Conservation (phyloP, 2,329 filamentous ascomycete species). For the Escovopsis sp. region DNA sequence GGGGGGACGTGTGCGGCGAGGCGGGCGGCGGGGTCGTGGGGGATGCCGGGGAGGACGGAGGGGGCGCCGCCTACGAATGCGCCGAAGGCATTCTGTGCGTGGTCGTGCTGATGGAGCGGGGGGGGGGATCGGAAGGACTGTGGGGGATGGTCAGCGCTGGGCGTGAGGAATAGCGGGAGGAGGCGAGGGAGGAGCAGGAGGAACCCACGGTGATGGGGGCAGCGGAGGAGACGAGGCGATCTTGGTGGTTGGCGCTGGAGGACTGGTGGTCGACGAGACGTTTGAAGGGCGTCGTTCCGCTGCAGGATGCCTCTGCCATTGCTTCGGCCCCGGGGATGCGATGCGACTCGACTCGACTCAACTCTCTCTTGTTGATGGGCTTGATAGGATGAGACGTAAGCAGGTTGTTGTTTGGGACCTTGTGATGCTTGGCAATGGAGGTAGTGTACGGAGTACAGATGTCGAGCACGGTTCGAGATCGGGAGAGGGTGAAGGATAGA, state of each 20-base stretch:
- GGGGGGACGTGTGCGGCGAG: conserved; percentile 20
- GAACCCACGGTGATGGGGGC: conserved; percentile 16
- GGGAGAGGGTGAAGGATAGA: no score
- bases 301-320: conserved; percentile 28
- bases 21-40: conserved; percentile 19
- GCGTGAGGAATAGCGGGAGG: not conserved
- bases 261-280: conserved; percentile 25
- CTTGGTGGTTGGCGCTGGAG: conserved; percentile 25
- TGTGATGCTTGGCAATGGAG: no score
- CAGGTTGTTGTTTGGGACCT: not conserved
- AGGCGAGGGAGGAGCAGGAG: no score
- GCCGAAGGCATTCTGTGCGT: conserved; percentile 16
- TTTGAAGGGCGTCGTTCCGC: conserved; percentile 27
- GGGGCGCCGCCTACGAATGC: conserved; percentile 19
- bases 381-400: no score
- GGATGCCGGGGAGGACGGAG: conserved; percentile 13
- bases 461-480: no score
- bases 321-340: not conserved
- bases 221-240: conserved; percentile 21
- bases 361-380: no score
- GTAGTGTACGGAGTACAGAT: no score
- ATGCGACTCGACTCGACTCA: no score
- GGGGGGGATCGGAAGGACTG: conserved; percentile 21
- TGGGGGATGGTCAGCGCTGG: conserved; percentile 2
- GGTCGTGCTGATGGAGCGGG: conserved; percentile 12